These are phyloP conservation scores for Talaromyces sp. DNA, from an alignment of 2,329 filamentous ascomycete species.

Conservation along the genomic window DNA sequence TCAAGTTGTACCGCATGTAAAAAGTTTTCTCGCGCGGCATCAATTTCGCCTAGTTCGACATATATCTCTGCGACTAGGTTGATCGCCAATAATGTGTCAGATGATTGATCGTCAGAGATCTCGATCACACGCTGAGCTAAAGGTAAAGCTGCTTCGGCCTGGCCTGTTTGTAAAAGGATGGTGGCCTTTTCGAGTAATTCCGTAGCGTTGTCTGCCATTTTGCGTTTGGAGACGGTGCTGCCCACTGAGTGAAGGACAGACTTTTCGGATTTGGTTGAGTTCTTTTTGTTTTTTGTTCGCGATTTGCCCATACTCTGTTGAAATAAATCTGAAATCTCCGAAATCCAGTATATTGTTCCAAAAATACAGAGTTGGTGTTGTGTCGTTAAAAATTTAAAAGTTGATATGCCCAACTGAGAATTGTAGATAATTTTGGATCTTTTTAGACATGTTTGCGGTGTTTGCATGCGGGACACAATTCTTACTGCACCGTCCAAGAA, in stretches of 20 bases:
- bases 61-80: slow-evolving; percentile 78
- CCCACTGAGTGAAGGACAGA: slow-evolving; percentile 44
- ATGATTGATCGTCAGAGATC: slow-evolving; percentile 33
- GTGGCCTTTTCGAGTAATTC: slow-evolving; percentile 58
- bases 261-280: slow-evolving; percentile 43
- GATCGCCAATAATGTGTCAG: slow-evolving; percentile 57
- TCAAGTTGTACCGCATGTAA: slow-evolving; percentile 72
- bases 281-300: slow-evolving; percentile 47
- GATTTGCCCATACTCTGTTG: slow-evolving; percentile 51
- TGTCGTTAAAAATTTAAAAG: not conserved
- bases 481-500: slow-evolving; percentile 9
- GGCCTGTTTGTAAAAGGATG: slow-evolving; percentile 57
- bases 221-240: slow-evolving; percentile 40
- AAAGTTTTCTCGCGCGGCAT: slow-evolving; percentile 71
- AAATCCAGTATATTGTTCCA: not conserved
- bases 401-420: not conserved
- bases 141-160: slow-evolving; percentile 57
- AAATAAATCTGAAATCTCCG: not conserved
- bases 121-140: slow-evolving; percentile 55
- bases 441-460: slow-evolving; percentile 40
- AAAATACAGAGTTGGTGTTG: too few relatives aligned
- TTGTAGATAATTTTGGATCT: slow-evolving; percentile 25
- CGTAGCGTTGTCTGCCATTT: slow-evolving; percentile 52
- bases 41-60: slow-evolving; percentile 78
- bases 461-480: slow-evolving; percentile 41